These are phyloP conservation scores for Diplodia scrobiculata DNA, from an alignment of 2,329 filamentous ascomycete genomes.

Conservation along the genomic window DNA sequence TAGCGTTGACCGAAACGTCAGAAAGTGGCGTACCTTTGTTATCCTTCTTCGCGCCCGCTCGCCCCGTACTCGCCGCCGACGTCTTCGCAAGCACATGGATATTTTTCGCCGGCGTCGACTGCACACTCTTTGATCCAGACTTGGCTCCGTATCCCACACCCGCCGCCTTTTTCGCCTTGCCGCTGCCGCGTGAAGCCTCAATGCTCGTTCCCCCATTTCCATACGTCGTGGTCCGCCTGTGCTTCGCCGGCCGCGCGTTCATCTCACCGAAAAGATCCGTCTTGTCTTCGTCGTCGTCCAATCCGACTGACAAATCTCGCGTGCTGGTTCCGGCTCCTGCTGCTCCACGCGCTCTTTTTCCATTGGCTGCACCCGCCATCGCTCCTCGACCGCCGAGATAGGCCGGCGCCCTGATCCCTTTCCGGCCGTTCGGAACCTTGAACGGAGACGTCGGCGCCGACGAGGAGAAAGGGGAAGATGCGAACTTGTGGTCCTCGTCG, in stretches of 20 bases:
- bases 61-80: background rate
- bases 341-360: background rate
- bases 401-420: background rate
- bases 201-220: background rate
- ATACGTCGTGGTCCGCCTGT: background rate
- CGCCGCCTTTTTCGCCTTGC: background rate
- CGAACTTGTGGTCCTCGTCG: background rate
- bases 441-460: background rate
- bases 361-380: background rate
- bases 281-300: background rate
- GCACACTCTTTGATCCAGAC: background rate
- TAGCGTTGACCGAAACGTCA: background rate
- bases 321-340: background rate
- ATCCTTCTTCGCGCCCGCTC: background rate
- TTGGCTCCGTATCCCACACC: background rate
- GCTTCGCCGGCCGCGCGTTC: background rate
- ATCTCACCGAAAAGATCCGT: background rate
- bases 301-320: background rate
- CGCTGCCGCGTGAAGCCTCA: background rate
- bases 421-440: background rate
- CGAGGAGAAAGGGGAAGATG: background rate
- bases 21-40: conserved; percentile 23
- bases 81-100: background rate
- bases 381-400: background rate
- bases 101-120: background rate